These are phyloP conservation scores for Paecilomyces fulvus DNA, from an alignment of 2,329 filamentous ascomycete genomes.

Conservation along the genomic window DNA sequence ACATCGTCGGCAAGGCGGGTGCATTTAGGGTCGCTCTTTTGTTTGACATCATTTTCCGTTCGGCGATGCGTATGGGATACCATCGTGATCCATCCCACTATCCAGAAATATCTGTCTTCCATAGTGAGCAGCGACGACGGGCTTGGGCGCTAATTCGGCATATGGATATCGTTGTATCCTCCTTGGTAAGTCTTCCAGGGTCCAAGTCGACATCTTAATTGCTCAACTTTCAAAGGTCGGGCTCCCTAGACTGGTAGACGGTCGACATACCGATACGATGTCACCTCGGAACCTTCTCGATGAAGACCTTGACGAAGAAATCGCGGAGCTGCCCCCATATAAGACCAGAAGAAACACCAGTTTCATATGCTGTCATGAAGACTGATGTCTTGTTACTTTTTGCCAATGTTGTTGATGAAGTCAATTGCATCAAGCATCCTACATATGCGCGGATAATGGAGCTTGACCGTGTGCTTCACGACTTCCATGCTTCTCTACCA, in stretches of 20 bases:
- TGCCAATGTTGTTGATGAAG: neutral
- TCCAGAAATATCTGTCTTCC: constrained; percentile 25
- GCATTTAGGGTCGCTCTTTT: constrained; percentile 15
- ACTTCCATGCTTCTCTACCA: neutral
- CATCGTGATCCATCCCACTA: constrained; percentile 32
- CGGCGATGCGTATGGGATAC: constrained; percentile 32
- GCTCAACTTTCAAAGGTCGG: constrained; percentile 16
- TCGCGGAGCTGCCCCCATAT: constrained; percentile 17
- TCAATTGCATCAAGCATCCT: neutral
- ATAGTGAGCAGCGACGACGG: constrained; percentile 27
- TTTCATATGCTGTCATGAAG: constrained; percentile 4
- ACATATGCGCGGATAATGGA: neutral
- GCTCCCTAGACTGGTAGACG: constrained; percentile 29
- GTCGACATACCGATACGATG: constrained; percentile 27
- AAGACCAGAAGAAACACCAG: constrained; percentile 12
- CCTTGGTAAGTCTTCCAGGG: constrained; percentile 3
- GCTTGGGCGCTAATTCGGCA: constrained; percentile 24
- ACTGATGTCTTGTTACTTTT: constrained; percentile 2
- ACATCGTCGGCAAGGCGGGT: constrained; percentile 12
- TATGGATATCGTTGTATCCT: constrained; percentile 29
- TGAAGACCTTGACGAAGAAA: constrained; percentile 31
- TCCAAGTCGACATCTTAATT: neutral
- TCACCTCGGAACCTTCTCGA: constrained; percentile 33
- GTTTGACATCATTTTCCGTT: constrained; percentile 17
- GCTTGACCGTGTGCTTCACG: neutral